A percentile compares a stretch with the other conserved stretches of the same genome.
These are phyloP conservation scores for Phytophthora pistaciae DNA, from an alignment of 352 stramenopile genomes.

Conservation along the genomic window DNA sequence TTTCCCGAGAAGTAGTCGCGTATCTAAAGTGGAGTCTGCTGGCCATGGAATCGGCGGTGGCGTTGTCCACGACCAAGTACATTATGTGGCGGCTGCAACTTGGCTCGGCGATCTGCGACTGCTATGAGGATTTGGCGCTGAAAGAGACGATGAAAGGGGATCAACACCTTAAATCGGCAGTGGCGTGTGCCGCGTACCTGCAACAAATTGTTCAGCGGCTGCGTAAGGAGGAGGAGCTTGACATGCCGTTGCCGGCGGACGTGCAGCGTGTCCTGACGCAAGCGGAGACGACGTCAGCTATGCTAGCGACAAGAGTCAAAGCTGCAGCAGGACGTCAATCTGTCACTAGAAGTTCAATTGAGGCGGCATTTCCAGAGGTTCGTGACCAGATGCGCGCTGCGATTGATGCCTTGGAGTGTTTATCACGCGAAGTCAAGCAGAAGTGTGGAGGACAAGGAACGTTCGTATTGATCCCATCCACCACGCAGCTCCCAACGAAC, in stretches of 20 bases:
- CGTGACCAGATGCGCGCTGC: constrained; percentile 47
- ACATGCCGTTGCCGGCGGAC: constrained; percentile 60
- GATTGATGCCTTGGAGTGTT: constrained; percentile 44
- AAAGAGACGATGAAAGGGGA: constrained; percentile 36
- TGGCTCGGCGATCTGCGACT: constrained; percentile 58
- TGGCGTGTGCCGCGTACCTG: constrained; percentile 55
- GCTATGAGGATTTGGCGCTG: constrained; percentile 59
- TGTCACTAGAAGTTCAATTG: constrained; percentile 41
- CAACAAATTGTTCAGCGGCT: constrained; percentile 51
- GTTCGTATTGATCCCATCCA: constrained; percentile 8
- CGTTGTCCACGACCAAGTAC: constrained; percentile 71
- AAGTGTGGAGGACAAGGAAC: constrained; percentile 6
- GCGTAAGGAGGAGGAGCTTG: constrained; percentile 81
- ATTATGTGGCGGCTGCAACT: constrained; percentile 74
- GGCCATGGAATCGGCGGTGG: constrained; percentile 58
- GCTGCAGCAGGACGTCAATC: constrained; percentile 20
- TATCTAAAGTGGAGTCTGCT: constrained; percentile 78
- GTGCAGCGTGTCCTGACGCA: constrained; percentile 46
- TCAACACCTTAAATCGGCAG: constrained; percentile 42
- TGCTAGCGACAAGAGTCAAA: constrained; percentile 47
- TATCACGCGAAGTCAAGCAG: constrained; percentile 12
- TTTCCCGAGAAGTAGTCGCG: constrained; percentile 56
- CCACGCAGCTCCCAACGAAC: neutral
- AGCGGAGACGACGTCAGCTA: constrained; percentile 47
- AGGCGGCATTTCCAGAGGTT: constrained; percentile 30